Evolutionary conservation across 371 early-diverging fungal genomes (phyloP).

Genomic region (Syncephalastrum sp.): DNA sequence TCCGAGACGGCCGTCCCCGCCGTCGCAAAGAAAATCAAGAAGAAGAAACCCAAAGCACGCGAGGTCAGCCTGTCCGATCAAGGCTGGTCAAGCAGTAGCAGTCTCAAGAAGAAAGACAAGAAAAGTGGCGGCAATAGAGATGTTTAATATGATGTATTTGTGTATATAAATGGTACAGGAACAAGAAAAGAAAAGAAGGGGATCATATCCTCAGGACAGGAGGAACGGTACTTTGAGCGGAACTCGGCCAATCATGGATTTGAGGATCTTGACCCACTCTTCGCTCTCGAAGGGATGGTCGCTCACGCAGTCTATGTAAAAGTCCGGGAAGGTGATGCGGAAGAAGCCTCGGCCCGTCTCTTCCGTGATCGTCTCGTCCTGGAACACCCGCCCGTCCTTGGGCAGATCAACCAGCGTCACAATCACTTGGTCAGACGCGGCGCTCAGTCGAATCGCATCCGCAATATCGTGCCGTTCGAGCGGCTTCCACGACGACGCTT

Average conservation of each 20-base stretch:
- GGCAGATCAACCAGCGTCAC: constrained; percentile 34
- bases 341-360: constrained; percentile 40
- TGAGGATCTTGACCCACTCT: constrained; percentile 43
- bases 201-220: background rate
- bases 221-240: constrained; percentile 35
- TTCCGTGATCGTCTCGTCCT: constrained; percentile 23
- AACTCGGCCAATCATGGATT: constrained; percentile 46
- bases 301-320: constrained; percentile 40
- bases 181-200: background rate
- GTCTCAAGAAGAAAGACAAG: background rate
- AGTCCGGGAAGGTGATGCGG: constrained; percentile 35
- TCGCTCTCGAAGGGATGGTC: constrained; percentile 41
- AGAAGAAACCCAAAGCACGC: constrained; percentile 32
- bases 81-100: too few relatives aligned
- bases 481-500: constrained; percentile 21
- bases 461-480: constrained; percentile 36
- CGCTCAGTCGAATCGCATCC: constrained; percentile 36
- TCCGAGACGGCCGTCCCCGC: constrained; percentile 8
- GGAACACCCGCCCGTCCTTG: constrained; percentile 22
- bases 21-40: constrained; percentile 16
- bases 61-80: constrained; percentile 11
- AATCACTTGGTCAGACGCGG: constrained; percentile 41
- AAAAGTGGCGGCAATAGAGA: constrained; percentile 4
- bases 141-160: constrained; percentile 4
- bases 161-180: constrained; percentile 3